phyloP scores from a whole-genome alignment of 208 protist species.

The Porcisia hertigi region DNA sequence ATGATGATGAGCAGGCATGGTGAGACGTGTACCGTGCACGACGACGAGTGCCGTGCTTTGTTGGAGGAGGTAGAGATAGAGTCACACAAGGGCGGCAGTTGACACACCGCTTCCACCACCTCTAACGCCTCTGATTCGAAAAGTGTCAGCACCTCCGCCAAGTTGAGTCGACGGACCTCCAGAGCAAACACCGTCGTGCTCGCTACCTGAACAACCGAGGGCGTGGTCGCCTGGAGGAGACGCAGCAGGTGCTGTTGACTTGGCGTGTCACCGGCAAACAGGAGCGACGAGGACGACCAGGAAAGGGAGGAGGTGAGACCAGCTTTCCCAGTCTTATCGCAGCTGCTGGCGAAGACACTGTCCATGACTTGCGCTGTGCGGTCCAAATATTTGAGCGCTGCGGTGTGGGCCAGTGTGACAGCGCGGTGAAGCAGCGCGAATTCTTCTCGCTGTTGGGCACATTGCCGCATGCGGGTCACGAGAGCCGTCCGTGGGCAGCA shows the following conservation, averaged over 20 bases:
- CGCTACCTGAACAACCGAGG: slow-evolving; percentile 8
- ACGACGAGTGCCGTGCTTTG: neutral
- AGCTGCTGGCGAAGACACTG: neutral
- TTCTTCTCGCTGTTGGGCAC: slow-evolving; percentile 8
- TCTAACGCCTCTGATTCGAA: slow-evolving; percentile 51
- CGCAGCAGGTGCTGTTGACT: slow-evolving; percentile 21
- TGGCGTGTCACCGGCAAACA: slow-evolving; percentile 18
- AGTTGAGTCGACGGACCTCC: slow-evolving; percentile 44
- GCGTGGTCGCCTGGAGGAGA: slow-evolving; percentile 18
- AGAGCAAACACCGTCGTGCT: slow-evolving; percentile 18
- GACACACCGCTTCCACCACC: slow-evolving; percentile 33
- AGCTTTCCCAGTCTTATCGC: neutral
- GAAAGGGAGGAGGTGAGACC: neutral
- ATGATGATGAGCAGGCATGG: slow-evolving; percentile 43
- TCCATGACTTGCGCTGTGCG: slow-evolving; percentile 1
- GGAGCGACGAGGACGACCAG: slow-evolving; percentile 3
- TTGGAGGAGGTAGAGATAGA: neutral
- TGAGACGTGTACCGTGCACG: neutral
- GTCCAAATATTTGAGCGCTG: slow-evolving; percentile 7
- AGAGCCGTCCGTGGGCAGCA: neutral
- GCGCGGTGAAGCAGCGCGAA: slow-evolving; percentile 24
- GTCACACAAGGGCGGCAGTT: slow-evolving; percentile 21
- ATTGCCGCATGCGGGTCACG: neutral
- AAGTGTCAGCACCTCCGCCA: slow-evolving; percentile 49
- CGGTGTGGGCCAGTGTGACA: slow-evolving; percentile 16